Base-by-base conservation (phyloP, 164 flowering plant genomes). In the Vitis riparia region DNA sequence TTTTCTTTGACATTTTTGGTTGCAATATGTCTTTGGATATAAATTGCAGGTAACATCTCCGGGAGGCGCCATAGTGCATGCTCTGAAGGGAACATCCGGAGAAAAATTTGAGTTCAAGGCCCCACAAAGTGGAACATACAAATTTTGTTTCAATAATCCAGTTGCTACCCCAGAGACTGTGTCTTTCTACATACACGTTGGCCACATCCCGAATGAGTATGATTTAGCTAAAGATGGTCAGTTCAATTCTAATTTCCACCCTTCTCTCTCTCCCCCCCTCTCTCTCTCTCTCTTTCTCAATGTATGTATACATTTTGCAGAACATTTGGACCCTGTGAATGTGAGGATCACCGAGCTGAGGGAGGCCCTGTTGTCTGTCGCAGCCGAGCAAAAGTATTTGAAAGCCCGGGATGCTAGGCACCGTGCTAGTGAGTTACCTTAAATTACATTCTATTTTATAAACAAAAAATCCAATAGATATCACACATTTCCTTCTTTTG, bases 131-230 rank as follows among this genome's bases (percentile, higher is more conserved):
- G 78, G 78, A 55, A 60, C 65, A 60, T 75, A 75, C 67, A 75
- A 70, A 56, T 75, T 75, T 51, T 75, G 78, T 49, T 75, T 75
- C 51, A 63, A 66, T 52, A 75, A 75, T 66, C 70, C 70, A 0
- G 17, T 13, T 3, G 19, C 70, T 6, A 47, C 74, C 13, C 70
- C 78, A 37, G 74, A 70, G 55, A 52, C 78, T 10, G 73, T 70
- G 2, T 65, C 78, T 55, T 75, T 75, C 70, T 65, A 75, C 57
- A 75, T 75, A 29, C 78, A 70, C 55, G 69, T 75, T 47, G 78
- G 74, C 14, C 78, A 75, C 47, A 75, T 70, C 16, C 78, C 78
- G 1, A 75, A 53, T 16, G 74, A 70, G 63, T 67, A 75, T 15
- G 78, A 75, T 14, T 67, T 75, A 3, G 78, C 74, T 8, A 70